Evolutionary conservation across 305 asterid genomes (phyloP), one percentile per base, ranked within the genome.

Genomic region (Solanum hybrid): DNA sequence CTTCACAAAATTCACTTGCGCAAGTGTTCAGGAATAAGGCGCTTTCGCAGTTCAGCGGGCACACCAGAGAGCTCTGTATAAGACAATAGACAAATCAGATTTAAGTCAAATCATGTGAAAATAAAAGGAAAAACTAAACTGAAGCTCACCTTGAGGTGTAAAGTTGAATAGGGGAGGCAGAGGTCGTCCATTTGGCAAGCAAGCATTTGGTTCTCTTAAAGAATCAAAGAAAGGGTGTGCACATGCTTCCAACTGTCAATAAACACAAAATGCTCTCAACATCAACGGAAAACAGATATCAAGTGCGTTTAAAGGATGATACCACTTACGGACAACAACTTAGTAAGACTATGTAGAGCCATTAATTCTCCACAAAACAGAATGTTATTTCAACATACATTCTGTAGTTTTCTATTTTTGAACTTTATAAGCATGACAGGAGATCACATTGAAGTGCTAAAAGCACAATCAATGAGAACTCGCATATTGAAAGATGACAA

Each of bases 181-280:
- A 15, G 98, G 93, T 66, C 92, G 92, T 72, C 98, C 98, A n/a
- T 94, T 95, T 6, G 99, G 96, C 91, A 97, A 90, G 91, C 92
- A 89, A 15, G 95, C 94, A 90, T 93, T 93, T 64, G 97, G 96
- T 76, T 94, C 98, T 90, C 99, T 94, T 91, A 97, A 89, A 89
- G 92, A 93, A 77, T 97, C 99, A 34, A 95, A 97, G 92, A 97
- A 97, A 4, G 99, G 98, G 89, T 97, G 99, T 31, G 99, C 98
- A 91, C 99, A 96, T 13, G 99, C 99, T 94, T 97, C 99, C 96
- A 97, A 93, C 99, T 96, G 95, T 87, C 77, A 87, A 89, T 38
- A 7, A 34, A 29, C 4, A 86, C 13, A 81, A 31, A 38, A 13
- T 14, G 69, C 17, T 7, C 86, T 19, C 32, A 72, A 31, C 4